Evolutionary conservation across 495 filamentous ascomycete genomes (phyloP), one percentile per base, ranked within the genome.

Genomic region (Podospora tetraspora): DNA sequence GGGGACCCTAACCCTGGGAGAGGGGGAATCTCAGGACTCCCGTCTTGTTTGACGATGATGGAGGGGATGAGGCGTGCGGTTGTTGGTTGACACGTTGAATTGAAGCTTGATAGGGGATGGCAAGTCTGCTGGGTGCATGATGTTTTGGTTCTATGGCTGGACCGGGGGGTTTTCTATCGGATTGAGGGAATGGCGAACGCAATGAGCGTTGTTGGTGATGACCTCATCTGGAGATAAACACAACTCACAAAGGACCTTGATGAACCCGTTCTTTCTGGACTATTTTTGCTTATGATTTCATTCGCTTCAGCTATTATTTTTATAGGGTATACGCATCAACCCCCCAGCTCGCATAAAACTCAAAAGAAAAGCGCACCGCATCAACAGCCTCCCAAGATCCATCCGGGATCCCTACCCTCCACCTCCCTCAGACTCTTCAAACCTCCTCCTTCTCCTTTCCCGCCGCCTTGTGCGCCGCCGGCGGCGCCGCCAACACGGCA

Each of bases 401-500:
- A 23, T 25, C 23, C 1, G 21, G 0, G 37, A 19, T 25, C 19
- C 37, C 43, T 52, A 1, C 1, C 11, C 3, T 10, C 3, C 34
- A 13, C 34, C 34, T 43, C 13, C 12, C 34, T 30, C 29, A 23
- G 1, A 22, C 21, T 30, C 37, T n/a, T 25, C 59, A 66, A 1
- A n/a, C 56, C 64, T 59, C 25, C 59, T 32, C 57, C 11, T 71
- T 69, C 67, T 11, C 27, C 25, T 25, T 25, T 3, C 25, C 30
- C 70, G 68, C 60, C 63, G 23, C 62, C 73, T 70, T 59, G 71
- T 83, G 80, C 9, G 75, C 77, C 68, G 69, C 73, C 57, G 68
- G 25, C 21, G 83, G 83, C 69, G 67, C 58, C 57, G 69, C 70
- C 66, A 85, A 64, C n/a, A 75, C 80, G 19, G 70, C 76, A 74